Conservation (phyloP, 176 grass and related monocot genomes). For the Eleusine indica region DNA sequence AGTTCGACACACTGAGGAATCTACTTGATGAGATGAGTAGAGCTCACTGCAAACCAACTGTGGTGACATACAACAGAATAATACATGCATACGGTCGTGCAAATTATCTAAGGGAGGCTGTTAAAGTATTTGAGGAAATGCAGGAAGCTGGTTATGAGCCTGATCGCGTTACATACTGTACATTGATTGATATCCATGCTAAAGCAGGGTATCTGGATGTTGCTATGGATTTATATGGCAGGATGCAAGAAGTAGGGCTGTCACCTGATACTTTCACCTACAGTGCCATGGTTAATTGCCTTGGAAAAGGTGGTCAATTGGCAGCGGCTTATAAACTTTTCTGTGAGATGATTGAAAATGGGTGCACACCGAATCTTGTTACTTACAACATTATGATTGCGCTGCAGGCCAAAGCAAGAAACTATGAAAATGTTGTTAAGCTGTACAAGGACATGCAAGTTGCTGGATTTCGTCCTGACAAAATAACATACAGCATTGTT, state of each 20-base stretch:
- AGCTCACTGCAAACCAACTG: constrained; percentile 78
- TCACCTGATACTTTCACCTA: constrained; percentile 94
- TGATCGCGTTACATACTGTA: constrained; percentile 87
- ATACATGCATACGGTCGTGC: constrained; percentile 92
- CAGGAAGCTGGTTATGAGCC: constrained; percentile 70
- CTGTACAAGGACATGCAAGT: constrained; percentile 93
- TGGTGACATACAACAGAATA: constrained; percentile 95
- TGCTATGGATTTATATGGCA: constrained; percentile 76
- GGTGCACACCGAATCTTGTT: constrained; percentile 89
- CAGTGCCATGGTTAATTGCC: constrained; percentile 97
- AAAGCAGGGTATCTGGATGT: constrained; percentile 86
- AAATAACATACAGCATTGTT: constrained; percentile 96
- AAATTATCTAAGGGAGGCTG: constrained; percentile 81
- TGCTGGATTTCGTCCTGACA: constrained; percentile 95
- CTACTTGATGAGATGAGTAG: constrained; percentile 82
- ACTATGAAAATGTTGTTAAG: constrained; percentile 86
- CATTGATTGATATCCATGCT: constrained; percentile 95
- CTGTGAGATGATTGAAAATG: constrained; percentile 88
- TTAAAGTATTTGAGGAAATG: constrained; percentile 92
- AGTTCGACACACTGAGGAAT: constrained; percentile 76
- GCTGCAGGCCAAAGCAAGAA: constrained; percentile 90
- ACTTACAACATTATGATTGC: constrained; percentile 98
- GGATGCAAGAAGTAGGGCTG: constrained; percentile 81
- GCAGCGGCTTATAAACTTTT: constrained; percentile 78
- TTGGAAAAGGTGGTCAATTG: constrained; percentile 87